phyloP scores from a whole-genome alignment of 257 asterid genomes.

The Fraxinus excelsior region DNA sequence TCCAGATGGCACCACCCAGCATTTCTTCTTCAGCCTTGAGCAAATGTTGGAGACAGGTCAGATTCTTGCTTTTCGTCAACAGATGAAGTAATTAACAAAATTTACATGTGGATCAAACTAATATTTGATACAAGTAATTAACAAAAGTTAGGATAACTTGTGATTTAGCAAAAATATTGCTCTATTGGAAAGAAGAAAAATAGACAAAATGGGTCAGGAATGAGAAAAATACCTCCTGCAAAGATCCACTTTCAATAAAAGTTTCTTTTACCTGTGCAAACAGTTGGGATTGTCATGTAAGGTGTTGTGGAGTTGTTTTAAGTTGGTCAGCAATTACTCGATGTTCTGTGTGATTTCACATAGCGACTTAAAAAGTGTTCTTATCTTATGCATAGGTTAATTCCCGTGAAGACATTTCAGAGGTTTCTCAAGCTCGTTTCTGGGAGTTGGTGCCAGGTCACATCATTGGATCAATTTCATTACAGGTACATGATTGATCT shows the following conservation, averaged over 20 bases:
- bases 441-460: slow-evolving; percentile 97
- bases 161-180: neutral
- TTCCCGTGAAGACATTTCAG: slow-evolving; percentile 65
- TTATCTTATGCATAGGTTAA: slow-evolving; percentile 43
- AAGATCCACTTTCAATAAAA: neutral
- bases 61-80: neutral
- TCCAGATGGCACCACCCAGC: slow-evolving; percentile 86
- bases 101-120: neutral
- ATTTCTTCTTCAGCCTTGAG: slow-evolving; percentile 79
- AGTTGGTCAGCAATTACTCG: neutral
- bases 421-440: slow-evolving; percentile 76
- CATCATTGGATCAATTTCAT: slow-evolving; percentile 75
- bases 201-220: neutral
- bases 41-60: slow-evolving; percentile 94
- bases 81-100: neutral
- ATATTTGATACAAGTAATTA: neutral
- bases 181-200: neutral
- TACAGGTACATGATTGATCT: slow-evolving; percentile 51
- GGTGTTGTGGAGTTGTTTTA: slow-evolving; percentile 1
- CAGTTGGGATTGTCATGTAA: neutral
- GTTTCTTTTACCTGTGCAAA: neutral
- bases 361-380: neutral
- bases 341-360: neutral
- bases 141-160: neutral
- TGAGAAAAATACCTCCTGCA: neutral